phyloP scores from a whole-genome alignment of 768 basidiomycete species.

The Pulveroboletus frians region DNA sequence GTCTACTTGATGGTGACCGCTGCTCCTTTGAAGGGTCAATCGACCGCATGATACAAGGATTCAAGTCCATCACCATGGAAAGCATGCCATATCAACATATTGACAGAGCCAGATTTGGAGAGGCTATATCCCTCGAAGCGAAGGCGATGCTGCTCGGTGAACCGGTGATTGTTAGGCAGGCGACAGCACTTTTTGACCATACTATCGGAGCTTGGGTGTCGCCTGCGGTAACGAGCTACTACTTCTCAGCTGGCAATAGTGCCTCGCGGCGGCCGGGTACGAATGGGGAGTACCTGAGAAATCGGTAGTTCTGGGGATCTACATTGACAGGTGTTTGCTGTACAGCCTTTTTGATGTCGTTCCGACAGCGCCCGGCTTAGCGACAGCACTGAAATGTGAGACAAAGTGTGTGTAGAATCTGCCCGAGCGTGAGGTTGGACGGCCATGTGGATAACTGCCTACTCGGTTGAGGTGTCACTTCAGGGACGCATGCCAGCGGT shows the following conservation, averaged over 20 bases:
- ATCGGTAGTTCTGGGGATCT: constrained; percentile 9
- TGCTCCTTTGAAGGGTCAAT: neutral
- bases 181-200: neutral
- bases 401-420: neutral
- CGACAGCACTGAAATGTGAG: neutral
- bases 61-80: neutral
- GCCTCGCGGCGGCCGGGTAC: neutral
- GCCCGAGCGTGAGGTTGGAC: neutral
- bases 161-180: constrained; percentile 17
- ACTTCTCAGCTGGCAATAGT: neutral
- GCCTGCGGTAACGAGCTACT: neutral
- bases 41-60: constrained; percentile 1
- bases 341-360: constrained; percentile 16
- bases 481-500: constrained; percentile 16
- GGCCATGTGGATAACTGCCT: neutral
- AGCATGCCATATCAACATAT: constrained; percentile 1
- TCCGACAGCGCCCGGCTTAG: constrained; percentile 9
- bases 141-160: constrained; percentile 2
- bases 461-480: constrained; percentile 10
- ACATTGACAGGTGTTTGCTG: constrained; percentile 6
- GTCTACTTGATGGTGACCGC: too few species aligned
- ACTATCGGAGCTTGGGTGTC: neutral
- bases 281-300: constrained; percentile 2
- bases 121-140: constrained; percentile 10
- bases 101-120: neutral